Conservation (phyloP, 2,329 filamentous ascomycete genomes). For the Talaromyces sp. region DNA sequence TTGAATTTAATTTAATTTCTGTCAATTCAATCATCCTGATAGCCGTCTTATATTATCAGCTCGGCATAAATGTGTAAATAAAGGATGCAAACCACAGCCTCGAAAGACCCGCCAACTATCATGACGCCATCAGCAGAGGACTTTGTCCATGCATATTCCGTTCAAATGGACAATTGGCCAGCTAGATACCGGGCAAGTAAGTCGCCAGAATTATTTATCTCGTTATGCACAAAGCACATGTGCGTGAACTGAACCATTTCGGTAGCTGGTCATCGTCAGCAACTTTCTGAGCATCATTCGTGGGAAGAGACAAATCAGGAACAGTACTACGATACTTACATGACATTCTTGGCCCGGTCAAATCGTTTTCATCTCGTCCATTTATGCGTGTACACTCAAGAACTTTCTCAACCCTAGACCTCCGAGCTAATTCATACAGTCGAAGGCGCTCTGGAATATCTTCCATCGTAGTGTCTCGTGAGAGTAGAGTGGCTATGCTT, state of each 20-base stretch:
- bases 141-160: neutral
- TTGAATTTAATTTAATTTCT: no score
- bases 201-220: neutral
- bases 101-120: neutral
- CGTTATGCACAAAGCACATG: neutral
- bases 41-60: neutral
- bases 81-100: neutral
- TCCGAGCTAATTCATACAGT: slow-evolving; percentile 17
- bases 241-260: neutral
- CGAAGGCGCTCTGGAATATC: slow-evolving; percentile 21
- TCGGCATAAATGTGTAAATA: neutral
- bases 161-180: neutral
- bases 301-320: neutral
- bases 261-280: neutral
- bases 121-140: no score
- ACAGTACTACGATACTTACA: neutral
- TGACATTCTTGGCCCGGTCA: neutral
- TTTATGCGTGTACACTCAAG: slow-evolving; percentile 25
- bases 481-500: slow-evolving; percentile 28
- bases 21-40: neutral
- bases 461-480: slow-evolving; percentile 18
- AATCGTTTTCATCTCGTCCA: slow-evolving; percentile 24
- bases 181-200: neutral
- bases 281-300: neutral
- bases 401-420: slow-evolving; percentile 23